Conservation (phyloP, 371 early-diverging fungal genomes). For the Blakeslea trispora region DNA sequence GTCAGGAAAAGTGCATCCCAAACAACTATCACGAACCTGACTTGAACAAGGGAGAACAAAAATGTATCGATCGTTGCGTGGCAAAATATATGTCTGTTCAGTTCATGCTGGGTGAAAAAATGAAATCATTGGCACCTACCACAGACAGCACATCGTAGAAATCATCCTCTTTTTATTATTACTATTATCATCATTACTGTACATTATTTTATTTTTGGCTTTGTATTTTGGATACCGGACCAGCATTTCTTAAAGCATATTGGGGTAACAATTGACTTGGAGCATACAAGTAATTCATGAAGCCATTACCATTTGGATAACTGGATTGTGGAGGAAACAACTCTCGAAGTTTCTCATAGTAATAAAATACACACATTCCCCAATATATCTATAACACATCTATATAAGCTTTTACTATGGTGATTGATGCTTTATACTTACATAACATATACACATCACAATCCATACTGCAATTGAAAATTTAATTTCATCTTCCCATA, state of each 20-base stretch:
- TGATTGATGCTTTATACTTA: conserved; percentile 14
- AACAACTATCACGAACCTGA: conserved; percentile 83
- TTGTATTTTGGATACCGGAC: conserved; percentile 1
- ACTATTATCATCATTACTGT: not conserved
- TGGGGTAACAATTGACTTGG: not conserved
- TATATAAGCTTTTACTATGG: not conserved
- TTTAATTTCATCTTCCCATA: conserved; percentile 48
- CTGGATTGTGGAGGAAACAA: conserved; percentile 7
- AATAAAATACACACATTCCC: conserved; percentile 41
- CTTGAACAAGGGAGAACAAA: conserved; percentile 94
- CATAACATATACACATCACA: conserved; percentile 34
- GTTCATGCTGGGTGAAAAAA: conserved; percentile 68
- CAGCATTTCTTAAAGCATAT: not conserved
- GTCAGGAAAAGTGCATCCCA: conserved; percentile 90
- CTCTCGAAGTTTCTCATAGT: conserved; percentile 34
- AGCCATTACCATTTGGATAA: conserved; percentile 3
- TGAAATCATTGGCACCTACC: conserved; percentile 50
- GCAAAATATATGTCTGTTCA: conserved; percentile 83
- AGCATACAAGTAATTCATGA: conserved; percentile 14
- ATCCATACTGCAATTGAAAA: conserved; percentile 33
- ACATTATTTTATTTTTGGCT: not conserved
- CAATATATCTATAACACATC: conserved; percentile 32
- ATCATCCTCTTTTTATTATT: conserved; percentile 2
- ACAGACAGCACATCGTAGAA: conserved; percentile 4
- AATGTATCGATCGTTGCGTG: conserved; percentile 94